These are phyloP conservation scores for Paracamarosporium sp. DNA, from an alignment of 2,329 filamentous ascomycete genomes.

Conservation along the genomic window DNA sequence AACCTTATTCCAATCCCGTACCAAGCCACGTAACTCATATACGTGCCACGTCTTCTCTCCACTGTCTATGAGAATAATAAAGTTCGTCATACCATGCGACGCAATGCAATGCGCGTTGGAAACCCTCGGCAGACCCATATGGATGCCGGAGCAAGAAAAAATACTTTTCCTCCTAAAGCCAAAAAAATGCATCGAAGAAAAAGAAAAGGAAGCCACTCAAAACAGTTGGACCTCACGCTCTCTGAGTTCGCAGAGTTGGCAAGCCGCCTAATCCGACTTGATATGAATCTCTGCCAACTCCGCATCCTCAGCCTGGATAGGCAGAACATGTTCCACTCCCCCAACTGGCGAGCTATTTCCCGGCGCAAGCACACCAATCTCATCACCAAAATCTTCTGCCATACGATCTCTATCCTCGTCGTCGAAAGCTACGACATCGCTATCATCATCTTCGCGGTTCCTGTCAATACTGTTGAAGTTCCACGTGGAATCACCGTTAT, in stretches of 20 bases:
- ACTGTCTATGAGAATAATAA: too few species aligned
- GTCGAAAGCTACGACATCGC: constrained; percentile 29
- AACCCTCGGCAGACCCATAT: too few species aligned
- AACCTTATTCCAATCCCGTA: neutral
- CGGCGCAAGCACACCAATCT: constrained; percentile 16
- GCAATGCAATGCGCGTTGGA: neutral
- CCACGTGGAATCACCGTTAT: constrained; percentile 27
- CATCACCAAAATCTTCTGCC: constrained; percentile 42
- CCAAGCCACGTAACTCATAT: constrained; percentile 1
- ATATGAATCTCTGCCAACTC: constrained; percentile 32
- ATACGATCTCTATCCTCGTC: constrained; percentile 27
- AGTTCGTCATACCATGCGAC: neutral
- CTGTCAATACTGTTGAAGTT: constrained; percentile 22
- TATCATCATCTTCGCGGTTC: constrained; percentile 27
- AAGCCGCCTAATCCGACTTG: constrained; percentile 9
- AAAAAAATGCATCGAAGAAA: neutral
- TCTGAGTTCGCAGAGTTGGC: neutral
- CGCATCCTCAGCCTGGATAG: constrained; percentile 22
- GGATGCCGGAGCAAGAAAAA: too few species aligned
- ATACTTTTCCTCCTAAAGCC: neutral
- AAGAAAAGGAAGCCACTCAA: neutral
- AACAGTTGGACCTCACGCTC: neutral
- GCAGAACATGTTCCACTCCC: constrained; percentile 12
- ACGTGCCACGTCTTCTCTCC: neutral
- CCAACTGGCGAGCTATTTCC: constrained; percentile 28